These are phyloP conservation scores for Rostrohypoxylon terebratum DNA, from an alignment of 495 filamentous ascomycete species.

Conservation along the genomic window DNA sequence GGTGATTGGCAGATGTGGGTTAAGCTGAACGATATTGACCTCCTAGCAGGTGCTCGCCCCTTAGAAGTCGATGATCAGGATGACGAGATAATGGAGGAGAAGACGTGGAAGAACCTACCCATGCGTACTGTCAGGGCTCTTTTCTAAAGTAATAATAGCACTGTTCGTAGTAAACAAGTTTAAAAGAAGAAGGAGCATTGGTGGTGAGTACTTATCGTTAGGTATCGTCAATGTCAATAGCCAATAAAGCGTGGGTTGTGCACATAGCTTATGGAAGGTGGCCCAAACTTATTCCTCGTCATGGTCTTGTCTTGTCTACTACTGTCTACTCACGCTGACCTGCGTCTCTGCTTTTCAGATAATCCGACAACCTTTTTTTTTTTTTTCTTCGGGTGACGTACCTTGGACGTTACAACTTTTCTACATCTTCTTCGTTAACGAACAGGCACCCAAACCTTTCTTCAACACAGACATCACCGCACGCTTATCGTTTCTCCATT, in stretches of 20 bases:
- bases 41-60: constrained; percentile 50
- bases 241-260: background rate
- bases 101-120: constrained; percentile 53
- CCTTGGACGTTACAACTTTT: no score
- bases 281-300: background rate
- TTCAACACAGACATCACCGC: no score
- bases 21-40: constrained; percentile 53
- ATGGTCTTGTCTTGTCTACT: background rate
- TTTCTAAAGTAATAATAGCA: constrained; percentile 44
- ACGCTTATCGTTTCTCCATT: no score
- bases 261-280: background rate
- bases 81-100: constrained; percentile 12
- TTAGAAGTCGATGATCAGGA: constrained; percentile 40
- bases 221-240: background rate
- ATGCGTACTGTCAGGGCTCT: constrained; percentile 48
- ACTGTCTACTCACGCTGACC: background rate
- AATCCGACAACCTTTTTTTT: no score
- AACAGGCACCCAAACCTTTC: no score
- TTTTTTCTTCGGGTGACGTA: no score
- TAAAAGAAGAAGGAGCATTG: background rate
- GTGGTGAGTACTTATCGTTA: background rate
- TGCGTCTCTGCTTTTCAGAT: background rate
- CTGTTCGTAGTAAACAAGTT: background rate
- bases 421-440: no score
- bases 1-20: constrained; percentile 79